These are phyloP conservation scores for Trametes maxima DNA, from an alignment of 768 basidiomycete genomes.

Conservation along the genomic window DNA sequence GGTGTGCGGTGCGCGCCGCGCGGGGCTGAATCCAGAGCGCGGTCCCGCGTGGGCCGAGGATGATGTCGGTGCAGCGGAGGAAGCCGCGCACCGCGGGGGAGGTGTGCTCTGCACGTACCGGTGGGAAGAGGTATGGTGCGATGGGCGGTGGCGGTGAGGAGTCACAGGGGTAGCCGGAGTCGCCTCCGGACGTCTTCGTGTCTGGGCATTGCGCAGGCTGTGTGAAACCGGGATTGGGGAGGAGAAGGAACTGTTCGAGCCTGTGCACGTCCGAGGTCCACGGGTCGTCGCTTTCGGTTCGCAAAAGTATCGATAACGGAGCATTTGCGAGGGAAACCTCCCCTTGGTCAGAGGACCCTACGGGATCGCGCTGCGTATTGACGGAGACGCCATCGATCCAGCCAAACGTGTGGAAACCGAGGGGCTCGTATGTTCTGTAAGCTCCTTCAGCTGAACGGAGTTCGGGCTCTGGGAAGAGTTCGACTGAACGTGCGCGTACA, in stretches of 20 bases:
- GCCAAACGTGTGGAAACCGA: conserved; percentile 57
- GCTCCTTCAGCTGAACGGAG: conserved; percentile 32
- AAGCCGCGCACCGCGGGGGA: conserved; percentile 47
- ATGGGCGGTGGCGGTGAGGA: not conserved
- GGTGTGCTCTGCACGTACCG: conserved; percentile 42
- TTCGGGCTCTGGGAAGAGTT: conserved; percentile 53
- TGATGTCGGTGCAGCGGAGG: conserved; percentile 55
- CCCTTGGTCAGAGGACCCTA: not conserved
- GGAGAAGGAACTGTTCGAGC: conserved; percentile 55
- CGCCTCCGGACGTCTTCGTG: not conserved
- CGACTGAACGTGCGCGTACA: conserved; percentile 58
- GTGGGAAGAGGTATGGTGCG: conserved; percentile 52
- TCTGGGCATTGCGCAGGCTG: not conserved
- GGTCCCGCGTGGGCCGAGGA: conserved; percentile 57
- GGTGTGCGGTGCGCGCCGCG: conserved; percentile 46
- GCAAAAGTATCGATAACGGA: conserved; percentile 53
- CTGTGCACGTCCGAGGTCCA: conserved; percentile 53
- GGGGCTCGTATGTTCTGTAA: conserved; percentile 36
- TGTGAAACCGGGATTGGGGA: conserved; percentile 38
- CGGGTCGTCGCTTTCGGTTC: conserved; percentile 61
- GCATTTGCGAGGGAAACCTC: conserved; percentile 2
- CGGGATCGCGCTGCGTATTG: conserved; percentile 19
- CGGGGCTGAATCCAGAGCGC: conserved; percentile 65
- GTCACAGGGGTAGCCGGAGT: not conserved
- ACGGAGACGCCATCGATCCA: conserved; percentile 67